These are phyloP conservation scores for Thozetella sp. DNA, from an alignment of 495 filamentous ascomycete species.

Conservation along the genomic window DNA sequence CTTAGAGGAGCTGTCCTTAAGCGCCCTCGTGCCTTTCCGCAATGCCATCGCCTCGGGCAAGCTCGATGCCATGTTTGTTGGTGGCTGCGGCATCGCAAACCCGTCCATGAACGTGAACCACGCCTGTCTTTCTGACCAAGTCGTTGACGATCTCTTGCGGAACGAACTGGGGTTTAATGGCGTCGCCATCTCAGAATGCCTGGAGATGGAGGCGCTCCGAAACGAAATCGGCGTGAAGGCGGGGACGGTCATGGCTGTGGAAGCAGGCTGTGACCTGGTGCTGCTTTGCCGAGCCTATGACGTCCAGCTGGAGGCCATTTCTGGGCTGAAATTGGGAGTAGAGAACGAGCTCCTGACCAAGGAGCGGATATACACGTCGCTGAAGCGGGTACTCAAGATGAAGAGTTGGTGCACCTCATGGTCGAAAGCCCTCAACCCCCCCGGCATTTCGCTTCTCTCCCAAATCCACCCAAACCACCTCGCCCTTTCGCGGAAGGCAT, in stretches of 20 bases:
- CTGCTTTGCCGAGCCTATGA: constrained; percentile 83
- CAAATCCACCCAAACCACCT: constrained; percentile 79
- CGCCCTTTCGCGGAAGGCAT: constrained; percentile 76
- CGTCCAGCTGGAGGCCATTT: constrained; percentile 85
- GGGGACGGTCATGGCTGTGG: constrained; percentile 91
- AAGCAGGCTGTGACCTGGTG: constrained; percentile 86
- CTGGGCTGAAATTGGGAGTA: constrained; percentile 78
- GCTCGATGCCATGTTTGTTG: constrained; percentile 90
- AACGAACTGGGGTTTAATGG: constrained; percentile 84
- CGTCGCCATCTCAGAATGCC: constrained; percentile 89
- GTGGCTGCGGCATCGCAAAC: constrained; percentile 84
- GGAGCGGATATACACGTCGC: constrained; percentile 72
- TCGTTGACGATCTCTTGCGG: constrained; percentile 81
- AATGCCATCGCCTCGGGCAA: constrained; percentile 78
- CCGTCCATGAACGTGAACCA: constrained; percentile 90
- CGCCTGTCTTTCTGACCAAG: constrained; percentile 86
- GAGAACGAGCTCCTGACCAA: constrained; percentile 83
- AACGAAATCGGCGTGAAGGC: constrained; percentile 92
- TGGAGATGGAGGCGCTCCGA: constrained; percentile 93
- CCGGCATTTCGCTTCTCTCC: constrained; percentile 70
- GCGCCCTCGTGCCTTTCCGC: constrained; percentile 82
- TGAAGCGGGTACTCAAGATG: constrained; percentile 71
- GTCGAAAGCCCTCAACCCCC: constrained; percentile 80
- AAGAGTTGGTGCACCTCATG: constrained; percentile 81
- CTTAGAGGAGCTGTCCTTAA: constrained; percentile 81